A percentile compares a stretch with the other conserved stretches of the same genome.
Evolutionary conservation across 2,329 filamentous ascomycete species (phyloP).

Genomic region (Colletotrichum higginsianum): DNA sequence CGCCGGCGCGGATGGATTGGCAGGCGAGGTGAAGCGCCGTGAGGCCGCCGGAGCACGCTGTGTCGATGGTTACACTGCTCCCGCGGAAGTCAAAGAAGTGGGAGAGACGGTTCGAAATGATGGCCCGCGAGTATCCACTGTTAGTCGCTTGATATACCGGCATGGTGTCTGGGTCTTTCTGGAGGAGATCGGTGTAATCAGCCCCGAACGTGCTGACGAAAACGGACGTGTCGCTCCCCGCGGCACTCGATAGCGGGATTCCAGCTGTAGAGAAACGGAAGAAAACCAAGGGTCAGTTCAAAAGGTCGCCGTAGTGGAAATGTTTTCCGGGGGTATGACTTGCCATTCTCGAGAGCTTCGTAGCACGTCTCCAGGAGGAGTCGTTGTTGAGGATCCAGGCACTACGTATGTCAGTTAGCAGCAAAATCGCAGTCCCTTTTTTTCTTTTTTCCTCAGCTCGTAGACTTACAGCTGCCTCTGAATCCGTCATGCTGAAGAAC

Average conservation of each 20-base stretch:
- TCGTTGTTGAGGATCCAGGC: slow-evolving; percentile 2
- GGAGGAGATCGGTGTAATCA: slow-evolving; percentile 55
- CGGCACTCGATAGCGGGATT: slow-evolving; percentile 19
- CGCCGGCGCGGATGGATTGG: slow-evolving; percentile 45
- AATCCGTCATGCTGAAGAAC: slow-evolving; percentile 1
- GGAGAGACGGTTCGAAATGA: slow-evolving; percentile 61
- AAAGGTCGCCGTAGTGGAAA: slow-evolving; percentile 23
- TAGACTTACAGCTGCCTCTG: slow-evolving; percentile 3
- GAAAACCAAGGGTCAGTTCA: slow-evolving; percentile 11
- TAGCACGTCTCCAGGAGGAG: background rate
- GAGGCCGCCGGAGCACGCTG: slow-evolving; percentile 64
- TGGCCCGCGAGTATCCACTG: slow-evolving; percentile 53
- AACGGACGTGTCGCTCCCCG: slow-evolving; percentile 53
- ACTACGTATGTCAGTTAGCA: background rate
- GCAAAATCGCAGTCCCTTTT: too few species aligned
- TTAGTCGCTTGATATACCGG: slow-evolving; percentile 59
- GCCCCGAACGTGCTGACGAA: slow-evolving; percentile 51
- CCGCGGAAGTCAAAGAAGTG: slow-evolving; percentile 63
- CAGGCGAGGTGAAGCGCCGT: slow-evolving; percentile 61
- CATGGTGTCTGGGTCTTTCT: slow-evolving; percentile 47
- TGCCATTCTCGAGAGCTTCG: slow-evolving; percentile 10
- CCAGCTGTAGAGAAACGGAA: slow-evolving; percentile 22
- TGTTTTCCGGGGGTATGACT: background rate
- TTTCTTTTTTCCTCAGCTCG: background rate
- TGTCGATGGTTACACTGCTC: slow-evolving; percentile 64